These are phyloP conservation scores for Gossypium stocksii DNA, from an alignment of 345 rosid species.

Conservation along the genomic window DNA sequence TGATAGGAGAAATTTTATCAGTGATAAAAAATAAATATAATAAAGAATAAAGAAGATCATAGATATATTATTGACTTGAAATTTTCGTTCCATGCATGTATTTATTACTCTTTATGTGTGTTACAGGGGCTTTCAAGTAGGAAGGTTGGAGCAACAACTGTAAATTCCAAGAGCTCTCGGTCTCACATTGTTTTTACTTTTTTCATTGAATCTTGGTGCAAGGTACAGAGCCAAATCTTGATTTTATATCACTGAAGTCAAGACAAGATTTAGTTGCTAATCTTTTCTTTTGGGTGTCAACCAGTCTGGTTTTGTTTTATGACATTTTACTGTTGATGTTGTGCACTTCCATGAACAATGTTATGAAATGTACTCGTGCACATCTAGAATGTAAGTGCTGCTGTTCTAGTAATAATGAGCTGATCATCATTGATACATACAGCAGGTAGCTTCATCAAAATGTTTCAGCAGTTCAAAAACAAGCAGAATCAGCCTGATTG, in stretches of 20 bases:
- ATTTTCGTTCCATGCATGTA: not conserved
- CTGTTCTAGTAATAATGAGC: not conserved
- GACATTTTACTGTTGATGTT: not conserved
- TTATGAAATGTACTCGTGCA: not conserved
- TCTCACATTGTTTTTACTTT: slow-evolving; percentile 81
- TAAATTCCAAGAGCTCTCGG: slow-evolving; percentile 92
- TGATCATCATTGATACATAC: not conserved
- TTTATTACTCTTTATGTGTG: not conserved
- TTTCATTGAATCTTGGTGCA: slow-evolving; percentile 73
- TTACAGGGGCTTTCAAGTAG: slow-evolving; percentile 85
- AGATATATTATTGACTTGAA: not conserved
- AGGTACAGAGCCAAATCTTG: slow-evolving; percentile 39
- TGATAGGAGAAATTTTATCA: too few species aligned
- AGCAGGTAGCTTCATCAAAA: slow-evolving; percentile 71
- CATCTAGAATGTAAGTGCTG: not conserved
- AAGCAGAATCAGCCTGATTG: slow-evolving; percentile 86
- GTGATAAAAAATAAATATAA: too few species aligned
- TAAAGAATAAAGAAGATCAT: too few species aligned
- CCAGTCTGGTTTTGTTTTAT: not conserved
- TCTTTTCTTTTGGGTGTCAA: not conserved
- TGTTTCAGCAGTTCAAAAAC: slow-evolving; percentile 86
- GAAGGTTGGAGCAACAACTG: slow-evolving; percentile 93
- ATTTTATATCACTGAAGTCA: not conserved
- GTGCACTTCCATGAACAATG: not conserved
- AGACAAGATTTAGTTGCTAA: not conserved